Evolutionary conservation across 768 basidiomycete species (phyloP).

Genomic region (Trametes elegans): DNA sequence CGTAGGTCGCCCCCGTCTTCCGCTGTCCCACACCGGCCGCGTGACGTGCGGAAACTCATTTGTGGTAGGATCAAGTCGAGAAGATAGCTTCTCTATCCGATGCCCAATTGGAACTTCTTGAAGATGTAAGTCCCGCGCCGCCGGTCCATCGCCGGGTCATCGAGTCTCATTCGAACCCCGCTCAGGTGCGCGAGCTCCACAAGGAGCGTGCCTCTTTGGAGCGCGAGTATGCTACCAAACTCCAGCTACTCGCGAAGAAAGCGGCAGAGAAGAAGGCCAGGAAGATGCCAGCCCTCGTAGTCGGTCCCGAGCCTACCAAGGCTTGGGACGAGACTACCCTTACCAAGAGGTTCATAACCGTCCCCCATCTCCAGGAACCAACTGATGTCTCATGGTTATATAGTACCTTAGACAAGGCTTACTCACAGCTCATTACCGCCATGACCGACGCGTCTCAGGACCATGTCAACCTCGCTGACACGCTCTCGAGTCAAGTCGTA

Average conservation of each 20-base stretch:
- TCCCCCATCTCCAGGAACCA: background rate
- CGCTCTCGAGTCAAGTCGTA: slow-evolving; percentile 54
- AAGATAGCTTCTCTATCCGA: slow-evolving; percentile 56
- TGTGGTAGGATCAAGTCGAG: slow-evolving; percentile 68
- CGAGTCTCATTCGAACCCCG: background rate
- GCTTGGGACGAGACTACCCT: slow-evolving; percentile 51
- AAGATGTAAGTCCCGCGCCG: slow-evolving; percentile 51
- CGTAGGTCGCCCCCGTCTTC: slow-evolving; percentile 39
- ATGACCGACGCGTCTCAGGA: slow-evolving; percentile 62
- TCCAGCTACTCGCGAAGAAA: slow-evolving; percentile 64
- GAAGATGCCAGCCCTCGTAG: slow-evolving; percentile 48
- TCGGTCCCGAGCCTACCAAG: slow-evolving; percentile 71
- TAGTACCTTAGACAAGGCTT: slow-evolving; percentile 75
- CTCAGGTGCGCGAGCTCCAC: slow-evolving; percentile 74
- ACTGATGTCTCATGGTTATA: background rate
- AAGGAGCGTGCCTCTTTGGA: slow-evolving; percentile 65
- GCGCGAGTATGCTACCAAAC: slow-evolving; percentile 74
- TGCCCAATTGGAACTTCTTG: slow-evolving; percentile 60
- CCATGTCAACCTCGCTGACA: slow-evolving; percentile 66
- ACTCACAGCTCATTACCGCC: slow-evolving; percentile 62
- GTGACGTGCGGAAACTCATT: slow-evolving; percentile 3
- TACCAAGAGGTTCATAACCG: slow-evolving; percentile 48
- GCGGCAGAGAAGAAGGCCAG: slow-evolving; percentile 70
- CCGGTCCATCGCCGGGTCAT: background rate
- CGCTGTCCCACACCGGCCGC: slow-evolving; percentile 11